A percentile compares a stretch with the other conserved stretches of the same genome.
phyloP scores from a whole-genome alignment of 1,284 basidiomycete genomes.

The Wolfiporia cocos region DNA sequence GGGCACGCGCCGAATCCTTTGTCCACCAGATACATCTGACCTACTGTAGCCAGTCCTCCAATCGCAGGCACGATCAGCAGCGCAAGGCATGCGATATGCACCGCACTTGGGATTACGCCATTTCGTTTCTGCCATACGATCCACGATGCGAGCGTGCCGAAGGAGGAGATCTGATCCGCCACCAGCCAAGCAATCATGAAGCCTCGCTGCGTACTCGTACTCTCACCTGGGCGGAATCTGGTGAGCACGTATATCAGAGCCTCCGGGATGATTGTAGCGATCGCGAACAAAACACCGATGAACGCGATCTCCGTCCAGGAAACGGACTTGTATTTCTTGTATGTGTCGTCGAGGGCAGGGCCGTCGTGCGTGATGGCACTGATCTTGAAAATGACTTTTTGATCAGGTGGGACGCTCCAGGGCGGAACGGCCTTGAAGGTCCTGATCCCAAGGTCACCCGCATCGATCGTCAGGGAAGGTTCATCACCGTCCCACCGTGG shows the following conservation, averaged over 20 bases:
- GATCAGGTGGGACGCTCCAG: too few relatives aligned
- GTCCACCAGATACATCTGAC: slow-evolving; percentile 3
- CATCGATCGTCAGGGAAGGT: too few relatives aligned
- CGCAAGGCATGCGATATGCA: neutral
- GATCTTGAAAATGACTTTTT: neutral
- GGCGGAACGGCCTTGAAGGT: too few relatives aligned
- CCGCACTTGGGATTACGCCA: slow-evolving; percentile 1
- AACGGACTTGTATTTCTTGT: neutral
- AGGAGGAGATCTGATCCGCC: neutral
- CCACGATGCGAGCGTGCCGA: neutral
- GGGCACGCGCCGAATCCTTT: neutral
- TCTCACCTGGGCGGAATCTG: neutral
- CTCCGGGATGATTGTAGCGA: slow-evolving; percentile 2
- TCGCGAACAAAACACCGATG: neutral
- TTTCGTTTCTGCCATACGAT: slow-evolving; percentile 1
- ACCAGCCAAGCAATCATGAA: slow-evolving; percentile 6
- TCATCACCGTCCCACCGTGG: too few relatives aligned
- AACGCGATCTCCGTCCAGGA: neutral
- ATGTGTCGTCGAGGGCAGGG: neutral
- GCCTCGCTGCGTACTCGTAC: slow-evolving; percentile 2
- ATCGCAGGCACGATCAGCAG: slow-evolving; percentile 1
- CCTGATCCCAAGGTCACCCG: too few relatives aligned
- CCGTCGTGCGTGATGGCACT: neutral
- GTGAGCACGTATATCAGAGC: slow-evolving; percentile 4
- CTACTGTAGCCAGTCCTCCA: slow-evolving; percentile 3